A percentile compares a stretch with the other conserved stretches of the same genome.
Evolutionary conservation across 352 stramenopile species (phyloP).

Genomic region (Phytophthora podocarpi): DNA sequence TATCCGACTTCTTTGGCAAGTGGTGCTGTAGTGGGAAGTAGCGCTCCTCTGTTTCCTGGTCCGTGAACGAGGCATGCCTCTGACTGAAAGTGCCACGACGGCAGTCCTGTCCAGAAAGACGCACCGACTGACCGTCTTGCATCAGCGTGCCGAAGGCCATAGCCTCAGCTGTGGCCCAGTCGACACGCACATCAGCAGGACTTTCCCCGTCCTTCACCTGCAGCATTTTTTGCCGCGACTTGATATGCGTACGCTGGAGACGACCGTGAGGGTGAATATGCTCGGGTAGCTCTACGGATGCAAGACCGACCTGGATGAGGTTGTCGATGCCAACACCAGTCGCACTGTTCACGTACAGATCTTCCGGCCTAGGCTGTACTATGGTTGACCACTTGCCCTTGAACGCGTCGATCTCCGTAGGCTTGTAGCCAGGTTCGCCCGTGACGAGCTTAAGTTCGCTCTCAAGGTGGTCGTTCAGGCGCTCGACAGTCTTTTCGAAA

Average conservation of each 20-base stretch:
- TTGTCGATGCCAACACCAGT: slow-evolving; percentile 66
- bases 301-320: slow-evolving; percentile 64
- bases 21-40: slow-evolving; percentile 81
- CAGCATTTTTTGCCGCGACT: slow-evolving; percentile 76
- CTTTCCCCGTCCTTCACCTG: slow-evolving; percentile 33
- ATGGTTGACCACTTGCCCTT: slow-evolving; percentile 73
- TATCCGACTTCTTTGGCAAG: slow-evolving; percentile 39
- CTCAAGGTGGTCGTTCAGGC: slow-evolving; percentile 70
- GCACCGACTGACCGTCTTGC: slow-evolving; percentile 81
- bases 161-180: slow-evolving; percentile 89
- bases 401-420: slow-evolving; percentile 75
- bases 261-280: slow-evolving; percentile 68
- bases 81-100: slow-evolving; percentile 91
- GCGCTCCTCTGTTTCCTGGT: slow-evolving; percentile 75
- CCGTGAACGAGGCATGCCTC: slow-evolving; percentile 85
- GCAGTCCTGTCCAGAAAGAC: slow-evolving; percentile 88
- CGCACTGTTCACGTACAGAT: slow-evolving; percentile 56
- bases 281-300: slow-evolving; percentile 65
- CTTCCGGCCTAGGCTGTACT: slow-evolving; percentile 45
- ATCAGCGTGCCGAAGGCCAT: slow-evolving; percentile 90
- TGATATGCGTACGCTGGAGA: slow-evolving; percentile 81
- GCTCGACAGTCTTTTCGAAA: slow-evolving; percentile 65
- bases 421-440: slow-evolving; percentile 51
- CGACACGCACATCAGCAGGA: slow-evolving; percentile 58
- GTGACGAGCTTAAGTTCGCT: slow-evolving; percentile 61